A percentile compares a stretch with the other conserved stretches of the same genome.
Conservation (phyloP, 1,284 basidiomycete genomes). For the Sphaerobolus stellatus region DNA sequence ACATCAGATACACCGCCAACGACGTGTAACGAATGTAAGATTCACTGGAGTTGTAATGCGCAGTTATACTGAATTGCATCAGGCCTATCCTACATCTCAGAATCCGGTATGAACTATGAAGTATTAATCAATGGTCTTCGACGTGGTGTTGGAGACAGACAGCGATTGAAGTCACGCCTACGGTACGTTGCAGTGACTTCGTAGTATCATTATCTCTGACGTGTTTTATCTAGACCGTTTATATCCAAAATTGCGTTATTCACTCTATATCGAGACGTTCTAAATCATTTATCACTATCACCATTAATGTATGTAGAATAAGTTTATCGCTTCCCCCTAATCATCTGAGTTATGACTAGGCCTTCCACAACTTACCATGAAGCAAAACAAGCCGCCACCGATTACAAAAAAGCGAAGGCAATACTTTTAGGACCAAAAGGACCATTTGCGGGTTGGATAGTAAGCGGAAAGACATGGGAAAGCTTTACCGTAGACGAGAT, state of each 20-base stretch:
- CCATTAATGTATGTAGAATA: conserved; percentile 13
- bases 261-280: conserved; percentile 36
- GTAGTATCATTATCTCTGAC: neutral
- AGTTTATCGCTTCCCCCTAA: conserved; percentile 5
- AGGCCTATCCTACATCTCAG: conserved; percentile 74
- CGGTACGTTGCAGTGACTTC: conserved; percentile 42
- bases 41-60: conserved; percentile 5
- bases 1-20: conserved; percentile 17
- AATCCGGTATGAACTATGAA: conserved; percentile 45
- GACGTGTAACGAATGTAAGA: conserved; percentile 68
- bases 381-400: conserved; percentile 35
- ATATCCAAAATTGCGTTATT: conserved; percentile 52
- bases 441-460: conserved; percentile 63
- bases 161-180: conserved; percentile 58
- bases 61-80: conserved; percentile 2
- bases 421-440: conserved; percentile 40
- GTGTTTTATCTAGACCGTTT: conserved; percentile 40
- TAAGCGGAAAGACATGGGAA: conserved; percentile 51
- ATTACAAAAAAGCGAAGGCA: conserved; percentile 51
- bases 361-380: conserved; percentile 34
- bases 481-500: conserved; percentile 37
- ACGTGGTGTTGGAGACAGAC: conserved; percentile 71
- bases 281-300: conserved; percentile 17
- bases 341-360: conserved; percentile 7
- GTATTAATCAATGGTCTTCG: conserved; percentile 75